A percentile compares a stretch with the other conserved stretches of the same genome.
phyloP scores from a whole-genome alignment of 1,139 yeast genomes.

The Lodderomyces jiufengensis region DNA sequence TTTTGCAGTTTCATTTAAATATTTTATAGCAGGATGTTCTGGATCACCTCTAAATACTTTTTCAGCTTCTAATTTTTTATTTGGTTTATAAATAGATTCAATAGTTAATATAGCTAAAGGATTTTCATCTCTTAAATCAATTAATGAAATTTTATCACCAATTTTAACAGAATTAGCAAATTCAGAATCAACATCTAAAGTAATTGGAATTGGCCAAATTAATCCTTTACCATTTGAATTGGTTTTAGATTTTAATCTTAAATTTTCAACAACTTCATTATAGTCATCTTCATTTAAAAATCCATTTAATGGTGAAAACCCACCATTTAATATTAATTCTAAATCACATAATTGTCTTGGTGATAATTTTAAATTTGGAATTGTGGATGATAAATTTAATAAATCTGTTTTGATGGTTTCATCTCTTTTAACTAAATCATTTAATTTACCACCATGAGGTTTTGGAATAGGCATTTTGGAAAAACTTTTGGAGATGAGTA shows the following conservation, averaged over 20 bases:
- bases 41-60: slow-evolving; percentile 95
- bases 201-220: slow-evolving; percentile 92
- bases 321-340: slow-evolving; percentile 89
- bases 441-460: slow-evolving; percentile 89
- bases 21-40: slow-evolving; percentile 89
- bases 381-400: slow-evolving; percentile 46
- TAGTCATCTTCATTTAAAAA: slow-evolving; percentile 82
- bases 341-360: slow-evolving; percentile 92
- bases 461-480: slow-evolving; percentile 65
- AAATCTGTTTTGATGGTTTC: slow-evolving; percentile 54
- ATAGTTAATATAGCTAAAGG: slow-evolving; percentile 80
- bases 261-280: slow-evolving; percentile 68
- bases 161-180: slow-evolving; percentile 46
- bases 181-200: slow-evolving; percentile 66
- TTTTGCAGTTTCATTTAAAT: slow-evolving; percentile 70
- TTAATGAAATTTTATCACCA: slow-evolving; percentile 68
- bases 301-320: slow-evolving; percentile 89
- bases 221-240: slow-evolving; percentile 52
- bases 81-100: slow-evolving; percentile 75
- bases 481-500: background rate
- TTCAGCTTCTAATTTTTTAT: slow-evolving; percentile 75
- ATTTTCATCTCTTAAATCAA: slow-evolving; percentile 79
- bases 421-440: slow-evolving; percentile 85
- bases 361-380: slow-evolving; percentile 58
- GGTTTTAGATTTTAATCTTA: slow-evolving; percentile 58